Evolutionary conservation across 2,329 filamentous ascomycete genomes (phyloP).

Genomic region (Epichloe gansuensis): DNA sequence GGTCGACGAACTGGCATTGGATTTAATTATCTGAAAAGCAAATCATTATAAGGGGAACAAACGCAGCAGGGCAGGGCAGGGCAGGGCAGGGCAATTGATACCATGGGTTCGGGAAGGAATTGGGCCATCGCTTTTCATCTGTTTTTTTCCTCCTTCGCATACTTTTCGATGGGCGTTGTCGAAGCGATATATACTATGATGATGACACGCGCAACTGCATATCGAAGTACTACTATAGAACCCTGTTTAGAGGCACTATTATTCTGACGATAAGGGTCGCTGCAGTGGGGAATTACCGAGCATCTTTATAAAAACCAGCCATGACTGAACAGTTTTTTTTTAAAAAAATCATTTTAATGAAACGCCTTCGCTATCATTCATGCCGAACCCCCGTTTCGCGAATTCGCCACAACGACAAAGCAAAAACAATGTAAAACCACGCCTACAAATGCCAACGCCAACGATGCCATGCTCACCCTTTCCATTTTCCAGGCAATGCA

Average conservation of each 20-base stretch:
- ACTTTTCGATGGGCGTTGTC: no score
- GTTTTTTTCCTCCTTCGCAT: not conserved
- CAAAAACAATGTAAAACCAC: no score
- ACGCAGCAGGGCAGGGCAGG: no score
- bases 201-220: no score
- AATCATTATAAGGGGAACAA: not conserved
- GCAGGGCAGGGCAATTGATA: not conserved
- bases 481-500: not conserved
- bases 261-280: no score
- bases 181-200: no score
- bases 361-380: not conserved
- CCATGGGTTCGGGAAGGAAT: not conserved
- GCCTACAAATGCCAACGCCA: not conserved
- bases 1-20: constrained; percentile 24
- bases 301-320: no score
- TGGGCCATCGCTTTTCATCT: not conserved
- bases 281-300: no score
- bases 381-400: not conserved
- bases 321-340: no score
- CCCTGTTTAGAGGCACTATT: no score
- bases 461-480: not conserved
- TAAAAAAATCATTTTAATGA: not conserved
- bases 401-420: not conserved
- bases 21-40: constrained; percentile 13
- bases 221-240: no score